phyloP scores from a whole-genome alignment of 169 alveolate species.

The Eimeria tenella region DNA sequence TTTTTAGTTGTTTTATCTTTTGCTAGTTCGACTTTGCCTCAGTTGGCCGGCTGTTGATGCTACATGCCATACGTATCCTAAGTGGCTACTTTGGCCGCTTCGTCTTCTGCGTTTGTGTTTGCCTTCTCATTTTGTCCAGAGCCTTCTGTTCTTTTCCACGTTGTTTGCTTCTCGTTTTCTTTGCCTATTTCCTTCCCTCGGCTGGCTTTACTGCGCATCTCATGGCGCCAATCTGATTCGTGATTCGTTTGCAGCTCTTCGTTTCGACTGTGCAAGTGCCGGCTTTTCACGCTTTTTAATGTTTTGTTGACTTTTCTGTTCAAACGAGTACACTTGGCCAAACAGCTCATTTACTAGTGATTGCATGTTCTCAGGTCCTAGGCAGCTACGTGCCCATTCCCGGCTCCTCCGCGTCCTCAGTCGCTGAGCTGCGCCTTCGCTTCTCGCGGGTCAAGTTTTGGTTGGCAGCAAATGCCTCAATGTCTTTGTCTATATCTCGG shows the following conservation, averaged over 20 bases:
- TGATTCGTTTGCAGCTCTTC: not conserved
- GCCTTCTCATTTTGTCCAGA: not conserved
- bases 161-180: not conserved
- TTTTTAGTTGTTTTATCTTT: not conserved
- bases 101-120: too few relatives aligned
- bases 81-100: too few relatives aligned
- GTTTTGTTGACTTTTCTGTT: not conserved
- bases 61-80: too few relatives aligned
- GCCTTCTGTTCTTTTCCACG: not conserved
- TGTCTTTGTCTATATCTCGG: slow-evolving; percentile 63
- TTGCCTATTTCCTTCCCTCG: too few relatives aligned
- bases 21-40: too few relatives aligned
- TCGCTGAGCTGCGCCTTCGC: slow-evolving; percentile 89
- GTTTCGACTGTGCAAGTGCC: not conserved
- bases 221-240: not conserved
- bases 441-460: slow-evolving; percentile 91
- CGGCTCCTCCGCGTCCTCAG: slow-evolving; percentile 44
- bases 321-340: too few relatives aligned
- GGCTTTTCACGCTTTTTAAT: not conserved
- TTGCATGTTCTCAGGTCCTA: slow-evolving; percentile 28
- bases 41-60: too few relatives aligned
- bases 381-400: slow-evolving; percentile 81
- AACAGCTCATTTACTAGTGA: too few relatives aligned
- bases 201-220: not conserved
- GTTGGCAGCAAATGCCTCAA: slow-evolving; percentile 90